Conservation (phyloP, 1,139 yeast species). For the Suhomyces atakaporum region DNA sequence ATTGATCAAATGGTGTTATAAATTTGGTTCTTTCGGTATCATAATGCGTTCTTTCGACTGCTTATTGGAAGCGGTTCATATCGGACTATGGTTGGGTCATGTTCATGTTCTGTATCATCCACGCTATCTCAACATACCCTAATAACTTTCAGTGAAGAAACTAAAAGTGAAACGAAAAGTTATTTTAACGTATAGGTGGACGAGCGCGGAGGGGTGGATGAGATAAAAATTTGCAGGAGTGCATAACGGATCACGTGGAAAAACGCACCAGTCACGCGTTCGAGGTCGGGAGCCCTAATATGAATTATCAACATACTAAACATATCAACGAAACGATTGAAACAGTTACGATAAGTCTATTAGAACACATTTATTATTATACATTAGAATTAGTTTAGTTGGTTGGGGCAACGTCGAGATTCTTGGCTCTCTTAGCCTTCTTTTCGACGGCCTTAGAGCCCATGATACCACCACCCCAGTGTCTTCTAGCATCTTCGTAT, state of each 20-base stretch:
- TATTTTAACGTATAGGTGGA: constrained; percentile 8
- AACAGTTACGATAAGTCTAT: background rate
- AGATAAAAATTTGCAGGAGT: constrained; percentile 10
- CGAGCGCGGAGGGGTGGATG: constrained; percentile 7
- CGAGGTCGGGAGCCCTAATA: constrained; percentile 19
- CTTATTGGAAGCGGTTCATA: too few species aligned
- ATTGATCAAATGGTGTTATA: too few species aligned
- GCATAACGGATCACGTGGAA: constrained; percentile 7
- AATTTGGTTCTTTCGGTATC: background rate
- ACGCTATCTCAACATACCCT: constrained; percentile 18
- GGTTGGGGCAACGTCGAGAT: constrained; percentile 31
- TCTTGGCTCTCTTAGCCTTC: constrained; percentile 49
- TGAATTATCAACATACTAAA: too few species aligned
- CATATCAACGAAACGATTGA: too few species aligned
- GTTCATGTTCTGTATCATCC: background rate
- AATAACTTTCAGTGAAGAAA: constrained; percentile 13
- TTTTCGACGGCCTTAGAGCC: constrained; percentile 90
- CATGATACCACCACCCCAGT: constrained; percentile 99
- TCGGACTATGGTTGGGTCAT: too few species aligned
- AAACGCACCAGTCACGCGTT: constrained; percentile 8
- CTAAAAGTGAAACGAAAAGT: constrained; percentile 10
- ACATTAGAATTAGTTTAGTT: constrained; percentile 12
- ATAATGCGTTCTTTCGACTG: background rate
- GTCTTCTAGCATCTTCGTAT: constrained; percentile 94
- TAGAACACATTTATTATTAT: constrained; percentile 7